Evolutionary conservation across 257 asterid genomes (phyloP), one percentile per base, ranked within the genome.

Genomic region (Eustoma russellianum): DNA sequence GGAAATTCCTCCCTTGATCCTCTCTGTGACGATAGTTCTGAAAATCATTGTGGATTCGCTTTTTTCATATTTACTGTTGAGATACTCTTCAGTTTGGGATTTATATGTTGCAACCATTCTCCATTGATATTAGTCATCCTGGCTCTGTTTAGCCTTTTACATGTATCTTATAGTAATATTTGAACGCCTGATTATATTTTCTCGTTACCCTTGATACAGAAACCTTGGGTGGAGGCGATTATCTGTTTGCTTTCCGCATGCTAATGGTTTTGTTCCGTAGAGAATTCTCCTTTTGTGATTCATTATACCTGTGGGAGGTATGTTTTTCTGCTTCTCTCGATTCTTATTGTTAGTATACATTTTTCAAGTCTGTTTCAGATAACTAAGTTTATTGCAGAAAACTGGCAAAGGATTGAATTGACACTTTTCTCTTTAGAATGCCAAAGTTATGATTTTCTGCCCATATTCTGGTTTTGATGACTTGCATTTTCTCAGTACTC

Each of bases 291-390:
- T 85, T 89, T 73, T 89, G 77, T 5, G 97, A 89, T 69, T 86
- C 90, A 33, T 79, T 89, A 50, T 86, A 79, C 70, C 93, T 89
- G 38, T 89, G 97, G 97, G 97, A 89, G 97, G 97, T 85, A 78
- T 63, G 43, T 13, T 48, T n/a, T 5, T 43, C 41, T 19, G 41
- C 30, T 33, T 51, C 15, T 58, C 30, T 9, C 40, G 18, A 11
- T 46, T 52, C 13, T 14, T 19, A 17, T 28, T 34, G 14, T 46
- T 34, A 24, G 30, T 24, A 24, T 24, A 4, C 30, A 24, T 24
- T 24, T 24, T 24, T 24, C 30, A 24, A 24, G 3, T 24, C 30
- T 24, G 30, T 24, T 24, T 2, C 3, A 24, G 30, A 24, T 24
- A 24, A 24, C 3, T 24, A 24, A 24, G 2, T 24, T 19, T 24